phyloP scores from a whole-genome alignment of 2,329 filamentous ascomycete genomes.

The Sarocladium oryzae region DNA sequence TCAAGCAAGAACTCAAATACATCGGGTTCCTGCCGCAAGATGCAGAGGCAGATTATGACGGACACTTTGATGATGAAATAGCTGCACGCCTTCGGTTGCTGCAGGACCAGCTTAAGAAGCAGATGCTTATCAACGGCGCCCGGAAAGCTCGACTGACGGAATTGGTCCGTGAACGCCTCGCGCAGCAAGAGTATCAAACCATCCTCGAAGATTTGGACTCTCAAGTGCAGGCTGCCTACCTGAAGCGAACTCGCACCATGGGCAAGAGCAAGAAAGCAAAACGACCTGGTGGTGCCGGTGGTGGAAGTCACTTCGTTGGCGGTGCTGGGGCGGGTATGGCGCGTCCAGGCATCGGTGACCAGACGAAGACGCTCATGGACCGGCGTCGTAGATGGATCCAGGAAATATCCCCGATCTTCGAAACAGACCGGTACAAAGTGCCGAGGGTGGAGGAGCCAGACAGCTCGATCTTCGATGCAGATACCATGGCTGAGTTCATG shows the following conservation, averaged over 20 bases:
- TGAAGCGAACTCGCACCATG: slow-evolving; percentile 90
- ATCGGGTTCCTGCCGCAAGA: slow-evolving; percentile 78
- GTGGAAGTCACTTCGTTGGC: slow-evolving; percentile 59
- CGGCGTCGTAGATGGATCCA: slow-evolving; percentile 82
- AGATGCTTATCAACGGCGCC: slow-evolving; percentile 82
- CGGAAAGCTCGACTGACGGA: slow-evolving; percentile 83
- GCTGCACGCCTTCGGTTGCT: slow-evolving; percentile 81
- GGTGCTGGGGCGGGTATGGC: slow-evolving; percentile 56
- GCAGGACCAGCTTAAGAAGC: slow-evolving; percentile 73
- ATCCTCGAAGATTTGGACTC: slow-evolving; percentile 95
- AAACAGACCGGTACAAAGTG: slow-evolving; percentile 61
- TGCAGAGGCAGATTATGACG: slow-evolving; percentile 69
- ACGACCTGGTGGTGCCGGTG: slow-evolving; percentile 66
- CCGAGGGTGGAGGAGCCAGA: slow-evolving; percentile 58
- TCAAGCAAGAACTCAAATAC: slow-evolving; percentile 84
- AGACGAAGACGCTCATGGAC: slow-evolving; percentile 89
- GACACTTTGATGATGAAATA: slow-evolving; percentile 89
- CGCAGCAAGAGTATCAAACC: slow-evolving; percentile 92
- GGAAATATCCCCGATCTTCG: slow-evolving; percentile 85
- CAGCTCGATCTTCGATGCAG: slow-evolving; percentile 66
- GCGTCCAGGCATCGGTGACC: slow-evolving; percentile 79
- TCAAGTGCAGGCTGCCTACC: slow-evolving; percentile 90
- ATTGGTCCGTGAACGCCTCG: slow-evolving; percentile 85
- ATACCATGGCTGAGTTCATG: slow-evolving; percentile 65
- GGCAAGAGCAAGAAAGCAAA: slow-evolving; percentile 93